A percentile compares a stretch with the other conserved stretches of the same genome.
Conservation (phyloP, 2,329 filamentous ascomycete genomes). For the Ampelomyces quisqualis region DNA sequence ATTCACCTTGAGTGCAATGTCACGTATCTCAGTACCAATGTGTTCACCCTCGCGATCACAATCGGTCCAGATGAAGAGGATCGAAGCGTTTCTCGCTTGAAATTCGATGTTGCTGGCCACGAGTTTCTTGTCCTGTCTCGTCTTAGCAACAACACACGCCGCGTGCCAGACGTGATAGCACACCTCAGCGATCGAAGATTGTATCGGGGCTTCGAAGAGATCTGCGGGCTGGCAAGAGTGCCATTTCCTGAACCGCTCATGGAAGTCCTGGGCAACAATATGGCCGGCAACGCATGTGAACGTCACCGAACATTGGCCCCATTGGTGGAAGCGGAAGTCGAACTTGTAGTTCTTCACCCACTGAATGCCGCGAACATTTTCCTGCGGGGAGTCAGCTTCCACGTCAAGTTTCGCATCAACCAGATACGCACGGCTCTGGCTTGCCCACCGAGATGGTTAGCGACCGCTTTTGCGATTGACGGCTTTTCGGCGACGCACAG, state of each 20-base stretch:
- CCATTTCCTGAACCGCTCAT: conserved; percentile 74
- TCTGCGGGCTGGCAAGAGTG: conserved; percentile 72
- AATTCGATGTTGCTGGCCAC: conserved; percentile 83
- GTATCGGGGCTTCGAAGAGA: conserved; percentile 79
- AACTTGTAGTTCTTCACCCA: conserved; percentile 97
- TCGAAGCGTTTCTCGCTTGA: conserved; percentile 70
- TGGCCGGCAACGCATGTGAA: conserved; percentile 96
- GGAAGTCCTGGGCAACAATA: conserved; percentile 78
- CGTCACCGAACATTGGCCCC: conserved; percentile 79
- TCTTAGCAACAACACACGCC: conserved; percentile 12
- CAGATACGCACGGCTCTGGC: conserved; percentile 61
- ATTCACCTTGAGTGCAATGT: conserved; percentile 76
- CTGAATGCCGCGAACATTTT: conserved; percentile 64
- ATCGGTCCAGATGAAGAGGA: conserved; percentile 96
- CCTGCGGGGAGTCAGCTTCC: conserved; percentile 50
- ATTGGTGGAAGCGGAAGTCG: conserved; percentile 80
- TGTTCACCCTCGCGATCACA: conserved; percentile 97
- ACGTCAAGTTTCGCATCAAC: not conserved
- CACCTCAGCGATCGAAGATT: conserved; percentile 67
- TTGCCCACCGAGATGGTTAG: conserved; percentile 82
- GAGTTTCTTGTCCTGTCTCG: conserved; percentile 67
- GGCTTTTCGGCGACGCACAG: conserved; percentile 85
- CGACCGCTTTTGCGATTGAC: conserved; percentile 92
- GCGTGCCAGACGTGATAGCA: conserved; percentile 3
- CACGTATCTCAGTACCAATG: conserved; percentile 87